phyloP scores from a whole-genome alignment of 2,329 filamentous ascomycete species.

The Ophiostoma tasmaniense region DNA sequence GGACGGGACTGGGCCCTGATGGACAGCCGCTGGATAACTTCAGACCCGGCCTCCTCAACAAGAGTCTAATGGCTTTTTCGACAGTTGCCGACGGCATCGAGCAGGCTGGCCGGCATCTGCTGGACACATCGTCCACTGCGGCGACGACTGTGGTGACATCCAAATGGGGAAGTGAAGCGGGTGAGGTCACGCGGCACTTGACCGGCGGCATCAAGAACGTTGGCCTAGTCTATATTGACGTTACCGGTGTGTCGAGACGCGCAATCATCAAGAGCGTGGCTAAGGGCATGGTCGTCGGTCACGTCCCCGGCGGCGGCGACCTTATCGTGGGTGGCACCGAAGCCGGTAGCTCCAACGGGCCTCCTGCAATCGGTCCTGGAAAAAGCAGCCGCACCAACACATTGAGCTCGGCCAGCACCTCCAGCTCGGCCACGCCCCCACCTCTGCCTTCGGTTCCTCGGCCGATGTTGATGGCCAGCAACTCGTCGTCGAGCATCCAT shows the following conservation, averaged over 20 bases:
- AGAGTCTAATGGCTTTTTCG: slow-evolving; percentile 91
- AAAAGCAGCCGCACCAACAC: slow-evolving; percentile 17
- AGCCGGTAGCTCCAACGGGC: slow-evolving; percentile 30
- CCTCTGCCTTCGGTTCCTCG: slow-evolving; percentile 1
- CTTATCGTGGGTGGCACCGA: slow-evolving; percentile 51
- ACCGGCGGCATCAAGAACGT: slow-evolving; percentile 92
- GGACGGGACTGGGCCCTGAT: slow-evolving; percentile 59
- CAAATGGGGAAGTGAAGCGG: slow-evolving; percentile 78
- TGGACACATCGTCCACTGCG: slow-evolving; percentile 66
- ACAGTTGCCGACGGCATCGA: slow-evolving; percentile 92
- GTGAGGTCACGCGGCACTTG: slow-evolving; percentile 63
- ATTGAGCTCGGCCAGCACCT: neutral
- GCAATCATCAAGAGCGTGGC: slow-evolving; percentile 92
- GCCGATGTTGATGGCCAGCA: neutral
- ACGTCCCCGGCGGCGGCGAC: slow-evolving; percentile 64
- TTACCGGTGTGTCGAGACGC: slow-evolving; percentile 79
- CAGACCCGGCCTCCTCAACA: slow-evolving; percentile 90
- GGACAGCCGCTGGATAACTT: slow-evolving; percentile 58
- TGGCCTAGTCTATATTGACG: slow-evolving; percentile 93
- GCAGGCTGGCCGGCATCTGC: slow-evolving; percentile 69
- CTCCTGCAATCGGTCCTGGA: slow-evolving; percentile 33
- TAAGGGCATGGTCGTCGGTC: slow-evolving; percentile 89
- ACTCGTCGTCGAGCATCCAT: slow-evolving; percentile 10
- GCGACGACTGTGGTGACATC: slow-evolving; percentile 82
- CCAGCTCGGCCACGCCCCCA: slow-evolving; percentile 2